Evolutionary conservation across 768 basidiomycete genomes (phyloP), one percentile per base, ranked within the genome.

Genomic region (Thelephora ganbajun): DNA sequence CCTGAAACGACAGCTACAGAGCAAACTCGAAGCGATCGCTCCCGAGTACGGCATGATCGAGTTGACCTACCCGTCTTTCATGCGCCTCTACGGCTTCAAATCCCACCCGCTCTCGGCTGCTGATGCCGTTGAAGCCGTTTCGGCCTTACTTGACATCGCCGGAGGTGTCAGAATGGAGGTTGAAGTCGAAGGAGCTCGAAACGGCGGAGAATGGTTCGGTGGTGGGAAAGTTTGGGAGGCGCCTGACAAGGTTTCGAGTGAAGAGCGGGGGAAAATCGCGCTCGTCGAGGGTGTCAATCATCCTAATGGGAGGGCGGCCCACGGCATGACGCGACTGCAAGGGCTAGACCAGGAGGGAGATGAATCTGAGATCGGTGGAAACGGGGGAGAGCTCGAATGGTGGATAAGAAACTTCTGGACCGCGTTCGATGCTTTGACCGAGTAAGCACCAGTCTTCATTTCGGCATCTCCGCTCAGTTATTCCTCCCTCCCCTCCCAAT

Each of bases 121-220:
- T 3, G 96, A 99, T 61, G 86, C 87, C 12, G 84, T 97, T 0
- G 96, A 98, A 61, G 89, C 85, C 11, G 67, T 96, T 41, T 72
- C 77, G 16, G 88, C 93, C 1, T 69, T 99, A 37, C 64, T 98
- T 23, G 93, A 98, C 55, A 88, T 91, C 12, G 93, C 92, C 2
- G 80, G 77, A 37, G 93, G 96, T 2, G 73, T 94, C n/a, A 70
- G 79, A 42, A 75, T 99, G 64, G 92, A 97, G 57, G 71, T 98
- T 13, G 93, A 96, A 62, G 65, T 84, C 9, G 88, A 93, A 60
- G 90, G 91, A 34, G 75, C 83, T 30, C 72, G 83, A 43, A 84
- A 89, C 49, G 93, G 93, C 11, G 93, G 93, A 2, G 93, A 97
- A 65, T 94, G 93, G 91, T 97, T 97, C 57, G 91, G 90, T 12